A percentile compares a stretch with the other conserved stretches of the same genome.
Evolutionary conservation across 2,329 filamentous ascomycete species (phyloP).

Genomic region (Xylaria hypoxylon): DNA sequence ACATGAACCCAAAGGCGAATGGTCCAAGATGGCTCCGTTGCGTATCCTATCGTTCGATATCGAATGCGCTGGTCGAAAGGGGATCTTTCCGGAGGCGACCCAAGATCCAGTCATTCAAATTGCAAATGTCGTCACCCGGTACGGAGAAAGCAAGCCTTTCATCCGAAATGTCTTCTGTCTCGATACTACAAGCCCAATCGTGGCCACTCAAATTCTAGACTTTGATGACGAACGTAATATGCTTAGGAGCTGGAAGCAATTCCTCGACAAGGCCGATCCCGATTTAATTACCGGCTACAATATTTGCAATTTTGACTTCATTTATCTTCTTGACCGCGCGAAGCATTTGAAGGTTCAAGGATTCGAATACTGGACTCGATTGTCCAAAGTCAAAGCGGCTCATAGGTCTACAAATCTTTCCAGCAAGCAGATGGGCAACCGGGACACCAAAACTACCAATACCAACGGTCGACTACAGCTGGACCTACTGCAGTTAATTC

Average conservation of each 20-base stretch:
- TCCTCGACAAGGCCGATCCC: constrained; percentile 88
- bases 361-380: constrained; percentile 89
- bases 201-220: constrained; percentile 91
- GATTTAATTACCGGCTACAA: constrained; percentile 99
- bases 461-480: constrained; percentile 94
- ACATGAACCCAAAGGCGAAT: constrained; percentile 90
- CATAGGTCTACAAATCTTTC: constrained; percentile 87
- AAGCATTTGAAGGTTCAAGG: constrained; percentile 81
- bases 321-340: constrained; percentile 90
- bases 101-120: constrained; percentile 97
- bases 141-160: constrained; percentile 96
- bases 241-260: constrained; percentile 92
- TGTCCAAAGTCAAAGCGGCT: constrained; percentile 76
- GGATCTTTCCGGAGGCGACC: constrained; percentile 93
- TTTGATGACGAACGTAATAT: constrained; percentile 86
- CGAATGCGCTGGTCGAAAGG: constrained; percentile 96
- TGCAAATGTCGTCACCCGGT: constrained; percentile 92
- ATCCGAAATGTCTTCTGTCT: constrained; percentile 96
- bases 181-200: constrained; percentile 90
- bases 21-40: constrained; percentile 97
- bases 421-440: constrained; percentile 98
- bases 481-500: constrained; percentile 92
- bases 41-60: constrained; percentile 97
- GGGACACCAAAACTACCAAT: constrained; percentile 93
- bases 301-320: constrained; percentile 98